phyloP scores from a whole-genome alignment of 2,329 filamentous ascomycete species.

The Calonectria honghensis region DNA sequence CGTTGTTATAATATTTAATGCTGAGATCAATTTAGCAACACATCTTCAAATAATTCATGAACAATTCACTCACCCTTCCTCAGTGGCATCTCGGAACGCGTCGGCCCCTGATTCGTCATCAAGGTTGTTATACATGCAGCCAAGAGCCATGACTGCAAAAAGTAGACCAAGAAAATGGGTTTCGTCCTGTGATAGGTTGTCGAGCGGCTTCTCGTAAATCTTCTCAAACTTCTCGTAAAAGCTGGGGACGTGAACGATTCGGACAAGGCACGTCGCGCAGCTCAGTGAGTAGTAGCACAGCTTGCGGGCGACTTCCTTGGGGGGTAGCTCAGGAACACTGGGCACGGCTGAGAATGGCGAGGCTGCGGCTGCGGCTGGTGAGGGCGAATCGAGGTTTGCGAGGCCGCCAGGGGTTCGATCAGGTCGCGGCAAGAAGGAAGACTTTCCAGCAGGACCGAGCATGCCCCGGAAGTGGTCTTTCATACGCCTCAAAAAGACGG shows the following conservation, averaged over 20 bases:
- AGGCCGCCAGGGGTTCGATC: slow-evolving; percentile 70
- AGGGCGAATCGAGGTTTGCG: slow-evolving; percentile 81
- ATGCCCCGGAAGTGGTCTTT: slow-evolving; percentile 90
- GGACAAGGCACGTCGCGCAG: slow-evolving; percentile 75
- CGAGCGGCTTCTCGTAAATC: slow-evolving; percentile 82
- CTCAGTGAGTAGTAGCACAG: slow-evolving; percentile 74
- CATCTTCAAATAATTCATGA: too few species aligned
- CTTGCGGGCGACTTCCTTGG: slow-evolving; percentile 72
- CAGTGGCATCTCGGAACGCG: slow-evolving; percentile 70
- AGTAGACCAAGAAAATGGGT: slow-evolving; percentile 81
- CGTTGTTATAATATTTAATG: slow-evolving; percentile 83
- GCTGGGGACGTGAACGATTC: slow-evolving; percentile 86
- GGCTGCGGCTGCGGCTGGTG: slow-evolving; percentile 74
- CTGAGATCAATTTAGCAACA: slow-evolving; percentile 65
- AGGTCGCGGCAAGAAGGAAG: slow-evolving; percentile 74
- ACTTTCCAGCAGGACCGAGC: slow-evolving; percentile 78
- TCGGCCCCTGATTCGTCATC: slow-evolving; percentile 70
- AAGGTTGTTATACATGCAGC: slow-evolving; percentile 81
- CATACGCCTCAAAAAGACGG: slow-evolving; percentile 91
- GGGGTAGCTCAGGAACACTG: slow-evolving; percentile 80
- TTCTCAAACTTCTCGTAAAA: slow-evolving; percentile 87
- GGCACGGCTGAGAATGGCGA: slow-evolving; percentile 76
- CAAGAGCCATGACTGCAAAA: slow-evolving; percentile 82
- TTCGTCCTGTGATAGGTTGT: slow-evolving; percentile 78
- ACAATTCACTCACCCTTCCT: slow-evolving; percentile 70